Evolutionary conservation across 177 flowering plant species (phyloP).

Genomic region (Vitis hybrid): DNA sequence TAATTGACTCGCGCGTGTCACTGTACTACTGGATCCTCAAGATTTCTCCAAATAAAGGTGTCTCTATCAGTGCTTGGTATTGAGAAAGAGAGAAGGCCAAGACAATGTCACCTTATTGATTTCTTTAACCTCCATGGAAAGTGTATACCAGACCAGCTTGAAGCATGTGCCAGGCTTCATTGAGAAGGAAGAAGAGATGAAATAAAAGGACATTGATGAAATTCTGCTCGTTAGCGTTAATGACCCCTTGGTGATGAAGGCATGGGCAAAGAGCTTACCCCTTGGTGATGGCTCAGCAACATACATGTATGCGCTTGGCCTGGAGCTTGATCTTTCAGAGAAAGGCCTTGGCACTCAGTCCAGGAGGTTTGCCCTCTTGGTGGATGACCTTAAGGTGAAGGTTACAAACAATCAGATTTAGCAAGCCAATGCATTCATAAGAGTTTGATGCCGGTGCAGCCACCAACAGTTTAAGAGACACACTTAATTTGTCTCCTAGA

Average conservation of each 20-base stretch:
- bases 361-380: slow-evolving; percentile 76
- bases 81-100: too few species aligned
- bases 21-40: too few species aligned
- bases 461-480: too few species aligned
- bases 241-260: slow-evolving; percentile 94
- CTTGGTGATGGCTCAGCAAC: slow-evolving; percentile 76
- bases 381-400: slow-evolving; percentile 80
- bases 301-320: slow-evolving; percentile 82
- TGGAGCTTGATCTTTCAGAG: slow-evolving; percentile 82
- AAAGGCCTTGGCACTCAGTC: slow-evolving; percentile 84
- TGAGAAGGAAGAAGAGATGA: slow-evolving; percentile 67
- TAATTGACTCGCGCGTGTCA: too few species aligned
- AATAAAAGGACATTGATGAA: slow-evolving; percentile 82
- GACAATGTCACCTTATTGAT: too few species aligned
- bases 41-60: too few species aligned
- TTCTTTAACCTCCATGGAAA: too few species aligned
- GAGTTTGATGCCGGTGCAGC: too few species aligned
- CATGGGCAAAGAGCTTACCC: slow-evolving; percentile 82
- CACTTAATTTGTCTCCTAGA: too few species aligned
- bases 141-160: slow-evolving; percentile 33
- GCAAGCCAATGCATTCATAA: too few species aligned
- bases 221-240: slow-evolving; percentile 65
- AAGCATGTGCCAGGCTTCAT: slow-evolving; percentile 91
- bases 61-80: too few species aligned
- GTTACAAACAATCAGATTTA: slow-evolving; percentile 39